Conservation (phyloP, 257 asterid genomes). For the Solanum commersonii region DNA sequence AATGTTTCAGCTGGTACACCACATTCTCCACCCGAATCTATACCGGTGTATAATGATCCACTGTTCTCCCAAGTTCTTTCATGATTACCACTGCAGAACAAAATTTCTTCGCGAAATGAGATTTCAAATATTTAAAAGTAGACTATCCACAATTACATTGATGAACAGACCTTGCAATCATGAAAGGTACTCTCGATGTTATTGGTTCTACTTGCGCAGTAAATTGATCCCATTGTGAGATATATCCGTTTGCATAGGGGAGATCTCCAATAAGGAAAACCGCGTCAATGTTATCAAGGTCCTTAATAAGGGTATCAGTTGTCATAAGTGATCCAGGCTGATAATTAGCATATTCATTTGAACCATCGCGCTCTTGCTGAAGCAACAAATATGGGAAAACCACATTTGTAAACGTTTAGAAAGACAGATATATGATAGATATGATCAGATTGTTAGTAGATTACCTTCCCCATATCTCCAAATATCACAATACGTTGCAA, state of each 20-base stretch:
- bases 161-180: slow-evolving; percentile 66
- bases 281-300: slow-evolving; percentile 36
- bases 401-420: neutral
- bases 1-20: slow-evolving; percentile 44
- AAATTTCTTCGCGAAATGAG: neutral
- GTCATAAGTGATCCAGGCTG: slow-evolving; percentile 86
- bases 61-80: slow-evolving; percentile 33
- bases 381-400: neutral
- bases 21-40: slow-evolving; percentile 47
- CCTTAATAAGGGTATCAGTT: slow-evolving; percentile 66
- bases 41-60: slow-evolving; percentile 25
- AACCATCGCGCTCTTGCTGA: slow-evolving; percentile 93
- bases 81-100: slow-evolving; percentile 33
- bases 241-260: slow-evolving; percentile 49
- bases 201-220: slow-evolving; percentile 80
- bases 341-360: slow-evolving; percentile 74
- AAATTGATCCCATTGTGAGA: slow-evolving; percentile 91
- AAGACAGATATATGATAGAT: neutral
- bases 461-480: slow-evolving; percentile 98
- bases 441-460: neutral
- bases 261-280: slow-evolving; percentile 60
- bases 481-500: slow-evolving; percentile 71
- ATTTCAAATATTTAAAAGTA: too few species aligned
- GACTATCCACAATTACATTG: too few species aligned
- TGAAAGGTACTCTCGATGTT: slow-evolving; percentile 66